phyloP scores from a whole-genome alignment of 1,284 basidiomycete genomes.

The Ceratobasidium sp. region DNA sequence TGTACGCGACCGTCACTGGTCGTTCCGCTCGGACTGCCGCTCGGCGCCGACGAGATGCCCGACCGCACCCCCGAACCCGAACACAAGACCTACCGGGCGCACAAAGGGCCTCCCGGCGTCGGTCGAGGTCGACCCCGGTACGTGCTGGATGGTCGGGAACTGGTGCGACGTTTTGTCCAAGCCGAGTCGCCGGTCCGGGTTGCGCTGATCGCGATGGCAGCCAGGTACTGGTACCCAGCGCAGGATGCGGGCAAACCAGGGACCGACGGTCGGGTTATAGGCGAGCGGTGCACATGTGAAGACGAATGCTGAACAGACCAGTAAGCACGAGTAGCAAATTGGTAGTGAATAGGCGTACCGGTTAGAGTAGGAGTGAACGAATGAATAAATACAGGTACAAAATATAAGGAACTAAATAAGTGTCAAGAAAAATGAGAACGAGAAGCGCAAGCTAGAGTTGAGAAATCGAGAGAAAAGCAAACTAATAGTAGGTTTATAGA shows the following conservation, averaged over 20 bases:
- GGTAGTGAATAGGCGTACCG: no score
- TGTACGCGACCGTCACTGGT: background rate
- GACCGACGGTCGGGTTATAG: background rate
- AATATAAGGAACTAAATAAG: no score
- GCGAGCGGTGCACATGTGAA: background rate
- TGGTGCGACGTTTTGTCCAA: slow-evolving; percentile 12
- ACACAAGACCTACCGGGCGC: background rate
- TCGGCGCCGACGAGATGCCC: slow-evolving; percentile 3
- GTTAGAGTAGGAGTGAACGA: no score
- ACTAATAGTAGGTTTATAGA: no score
- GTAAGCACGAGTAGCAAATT: no score
- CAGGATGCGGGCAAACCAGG: slow-evolving; percentile 2
- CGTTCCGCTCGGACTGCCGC: background rate
- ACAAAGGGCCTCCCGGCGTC: slow-evolving; percentile 13
- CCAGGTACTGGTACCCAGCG: background rate
- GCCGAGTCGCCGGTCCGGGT: slow-evolving; percentile 2
- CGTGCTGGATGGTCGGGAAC: background rate
- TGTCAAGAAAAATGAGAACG: no score
- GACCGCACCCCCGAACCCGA: background rate
- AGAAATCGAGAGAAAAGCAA: no score
- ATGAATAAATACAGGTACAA: no score
- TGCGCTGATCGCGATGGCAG: slow-evolving; percentile 1
- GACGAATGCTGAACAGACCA: background rate
- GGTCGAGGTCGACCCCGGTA: background rate
- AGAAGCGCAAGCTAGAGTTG: no score